phyloP scores from a whole-genome alignment of 2,329 filamentous ascomycete species.

The Aureobasidium sp. region DNA sequence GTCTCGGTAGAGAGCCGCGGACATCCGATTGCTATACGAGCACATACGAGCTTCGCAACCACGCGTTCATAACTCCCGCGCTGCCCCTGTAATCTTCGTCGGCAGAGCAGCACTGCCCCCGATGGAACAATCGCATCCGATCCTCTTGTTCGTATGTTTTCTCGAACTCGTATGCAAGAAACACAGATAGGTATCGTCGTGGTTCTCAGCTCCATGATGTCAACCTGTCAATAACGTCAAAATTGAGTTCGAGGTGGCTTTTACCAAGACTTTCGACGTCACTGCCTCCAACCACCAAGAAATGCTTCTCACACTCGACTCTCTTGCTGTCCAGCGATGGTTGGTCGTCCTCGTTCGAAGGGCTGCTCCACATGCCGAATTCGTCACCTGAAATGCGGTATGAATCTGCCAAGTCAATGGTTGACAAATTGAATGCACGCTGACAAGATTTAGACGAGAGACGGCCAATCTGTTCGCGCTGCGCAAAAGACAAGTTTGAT shows the following conservation, averaged over 20 bases:
- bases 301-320: background rate
- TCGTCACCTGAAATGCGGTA: background rate
- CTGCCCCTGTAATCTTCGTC: background rate
- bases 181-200: background rate
- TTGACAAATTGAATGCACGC: background rate
- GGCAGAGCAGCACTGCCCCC: background rate
- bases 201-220: background rate
- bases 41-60: background rate
- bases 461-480: background rate
- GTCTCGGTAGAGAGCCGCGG: background rate
- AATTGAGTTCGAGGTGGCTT: background rate
- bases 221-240: background rate
- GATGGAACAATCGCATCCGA: background rate
- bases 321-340: background rate
- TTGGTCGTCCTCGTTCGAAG: background rate
- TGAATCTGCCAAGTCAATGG: background rate
- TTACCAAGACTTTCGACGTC: background rate
- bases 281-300: background rate
- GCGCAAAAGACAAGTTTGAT: slow-evolving; percentile 1
- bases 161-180: background rate
- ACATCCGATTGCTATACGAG: slow-evolving; percentile 1
- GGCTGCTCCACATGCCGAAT: background rate
- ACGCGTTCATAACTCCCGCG: background rate
- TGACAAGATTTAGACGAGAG: background rate
- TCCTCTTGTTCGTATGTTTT: background rate